These are phyloP conservation scores for Eutrema salsugineum DNA, from an alignment of 441 rosid species.

Conservation along the genomic window DNA sequence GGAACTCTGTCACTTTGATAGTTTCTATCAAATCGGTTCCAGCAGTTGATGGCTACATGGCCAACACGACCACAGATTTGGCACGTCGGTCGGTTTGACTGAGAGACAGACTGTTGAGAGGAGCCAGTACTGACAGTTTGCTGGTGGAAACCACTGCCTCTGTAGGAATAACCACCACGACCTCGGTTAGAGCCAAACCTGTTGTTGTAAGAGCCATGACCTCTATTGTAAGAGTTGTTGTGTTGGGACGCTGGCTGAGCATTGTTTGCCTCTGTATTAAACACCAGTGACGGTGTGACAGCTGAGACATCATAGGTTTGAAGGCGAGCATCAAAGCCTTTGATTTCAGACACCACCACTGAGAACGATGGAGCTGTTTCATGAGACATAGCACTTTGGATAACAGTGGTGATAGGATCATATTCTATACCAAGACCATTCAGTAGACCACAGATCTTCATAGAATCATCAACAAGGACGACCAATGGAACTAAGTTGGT, in stretches of 20 bases:
- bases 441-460: background rate
- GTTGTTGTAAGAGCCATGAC: too few species aligned
- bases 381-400: background rate
- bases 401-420: background rate
- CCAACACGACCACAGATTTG: too few species aligned
- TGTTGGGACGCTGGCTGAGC: too few species aligned
- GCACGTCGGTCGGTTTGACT: too few species aligned
- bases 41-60: background rate
- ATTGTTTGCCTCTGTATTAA: too few species aligned
- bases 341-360: background rate
- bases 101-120: too few species aligned
- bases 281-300: too few species aligned
- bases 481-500: background rate
- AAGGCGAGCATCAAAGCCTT: background rate
- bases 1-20: background rate
- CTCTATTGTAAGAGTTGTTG: too few species aligned
- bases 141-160: too few species aligned
- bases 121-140: too few species aligned
- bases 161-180: too few species aligned
- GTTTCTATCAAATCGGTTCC: background rate
- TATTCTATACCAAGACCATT: background rate
- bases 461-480: background rate
- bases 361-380: background rate
- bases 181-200: too few species aligned
- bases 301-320: background rate